These are phyloP conservation scores for Angophora floribunda DNA, from an alignment of 345 rosid species.

Conservation along the genomic window DNA sequence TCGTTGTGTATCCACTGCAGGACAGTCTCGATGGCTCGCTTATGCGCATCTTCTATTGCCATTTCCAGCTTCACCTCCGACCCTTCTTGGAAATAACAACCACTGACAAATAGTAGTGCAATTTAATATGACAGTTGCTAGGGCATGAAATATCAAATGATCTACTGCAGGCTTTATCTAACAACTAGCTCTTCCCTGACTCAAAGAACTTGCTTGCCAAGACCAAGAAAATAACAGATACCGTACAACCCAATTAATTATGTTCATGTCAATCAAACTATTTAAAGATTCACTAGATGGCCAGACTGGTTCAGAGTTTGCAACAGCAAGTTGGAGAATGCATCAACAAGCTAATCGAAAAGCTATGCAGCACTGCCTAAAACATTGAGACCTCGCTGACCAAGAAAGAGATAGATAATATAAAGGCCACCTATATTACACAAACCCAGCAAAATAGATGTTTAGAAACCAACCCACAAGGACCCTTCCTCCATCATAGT, in stretches of 20 bases:
- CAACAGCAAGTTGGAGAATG: not conserved
- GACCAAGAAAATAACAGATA: not conserved
- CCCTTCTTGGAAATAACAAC: slow-evolving; percentile 90
- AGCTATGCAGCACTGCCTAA: not conserved
- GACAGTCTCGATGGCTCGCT: slow-evolving; percentile 58
- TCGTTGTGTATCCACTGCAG: slow-evolving; percentile 55
- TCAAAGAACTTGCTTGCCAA: not conserved
- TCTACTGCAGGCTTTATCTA: not conserved
- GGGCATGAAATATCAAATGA: not conserved
- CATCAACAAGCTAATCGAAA: not conserved
- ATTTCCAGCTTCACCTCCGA: slow-evolving; percentile 41
- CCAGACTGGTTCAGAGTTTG: not conserved
- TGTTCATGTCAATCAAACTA: not conserved
- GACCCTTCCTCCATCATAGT: not conserved
- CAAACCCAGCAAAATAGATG: not conserved
- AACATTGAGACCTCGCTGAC: not conserved
- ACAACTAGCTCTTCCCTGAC: not conserved
- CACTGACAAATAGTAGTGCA: slow-evolving; percentile 27
- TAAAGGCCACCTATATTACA: not conserved
- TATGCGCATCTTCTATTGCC: slow-evolving; percentile 53
- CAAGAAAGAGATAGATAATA: not conserved
- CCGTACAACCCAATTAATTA: not conserved
- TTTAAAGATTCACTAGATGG: not conserved
- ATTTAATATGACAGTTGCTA: not conserved
- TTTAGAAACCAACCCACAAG: not conserved